A percentile compares a stretch with the other conserved stretches of the same genome.
Evolutionary conservation across 2,329 filamentous ascomycete species (phyloP).

Genomic region (Thielaviopsis euricoi): DNA sequence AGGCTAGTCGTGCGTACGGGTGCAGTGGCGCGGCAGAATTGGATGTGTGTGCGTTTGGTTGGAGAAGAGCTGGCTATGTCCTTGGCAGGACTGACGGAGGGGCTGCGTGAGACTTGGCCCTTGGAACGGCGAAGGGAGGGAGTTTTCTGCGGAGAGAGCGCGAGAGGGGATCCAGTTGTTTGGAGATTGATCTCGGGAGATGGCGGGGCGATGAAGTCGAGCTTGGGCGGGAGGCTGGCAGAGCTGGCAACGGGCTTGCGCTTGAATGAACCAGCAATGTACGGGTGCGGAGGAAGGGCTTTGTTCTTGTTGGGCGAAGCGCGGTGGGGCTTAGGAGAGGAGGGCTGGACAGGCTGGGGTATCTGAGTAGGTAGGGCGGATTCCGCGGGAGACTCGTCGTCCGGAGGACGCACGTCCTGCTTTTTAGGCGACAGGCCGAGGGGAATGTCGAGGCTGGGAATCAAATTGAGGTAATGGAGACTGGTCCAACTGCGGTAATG

Average conservation of each 20-base stretch:
- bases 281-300: neutral
- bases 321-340: too few relatives aligned
- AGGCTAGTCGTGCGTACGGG: neutral
- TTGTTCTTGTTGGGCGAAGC: neutral
- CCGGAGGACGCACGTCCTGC: neutral
- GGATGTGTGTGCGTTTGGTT: neutral
- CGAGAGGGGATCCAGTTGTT: neutral
- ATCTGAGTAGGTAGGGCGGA: neutral
- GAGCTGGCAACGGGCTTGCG: neutral
- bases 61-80: neutral
- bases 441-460: slow-evolving; percentile 18
- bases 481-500: slow-evolving; percentile 38
- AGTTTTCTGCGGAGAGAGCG: neutral
- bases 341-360: neutral
- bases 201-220: neutral
- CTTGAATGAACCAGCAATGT: neutral
- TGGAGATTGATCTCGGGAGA: neutral
- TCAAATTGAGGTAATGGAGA: slow-evolving; percentile 31
- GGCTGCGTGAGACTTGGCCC: neutral
- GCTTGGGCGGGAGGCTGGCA: neutral
- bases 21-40: neutral
- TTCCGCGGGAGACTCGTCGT: neutral
- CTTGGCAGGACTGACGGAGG: neutral
- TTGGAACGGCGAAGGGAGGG: neutral
- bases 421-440: neutral